Base-by-base conservation (phyloP, 1,284 basidiomycete species). In the Acaromyces ingoldii region DNA sequence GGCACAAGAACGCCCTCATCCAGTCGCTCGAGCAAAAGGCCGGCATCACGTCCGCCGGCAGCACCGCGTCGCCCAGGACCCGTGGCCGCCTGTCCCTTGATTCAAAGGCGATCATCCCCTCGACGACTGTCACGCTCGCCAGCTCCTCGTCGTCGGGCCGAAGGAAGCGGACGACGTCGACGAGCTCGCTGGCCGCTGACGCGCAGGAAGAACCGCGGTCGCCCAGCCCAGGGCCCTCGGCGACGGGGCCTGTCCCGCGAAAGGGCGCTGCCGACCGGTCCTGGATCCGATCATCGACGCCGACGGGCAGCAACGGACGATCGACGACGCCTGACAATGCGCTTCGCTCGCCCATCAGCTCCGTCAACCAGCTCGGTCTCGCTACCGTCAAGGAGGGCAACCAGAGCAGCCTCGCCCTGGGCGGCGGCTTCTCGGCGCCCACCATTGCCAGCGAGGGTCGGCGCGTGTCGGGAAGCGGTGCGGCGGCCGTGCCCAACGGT, bases 1-100 rank as follows among this genome's bases (percentile, higher is more conserved):
- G 56, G 21, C 56, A 58, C 28, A 55, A 58, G 53, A 57, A 57
- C 19, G 56, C 53, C 3, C 31, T 57, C 1, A 56, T 58, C 28
- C 30, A 45, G 25, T 26, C 46, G 3, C 36, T 58, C 9, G 54
- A 56, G 30, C 47, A 42, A 26, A 29, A 43, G 36, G 31, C 24
- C 25, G 24, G 9, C 31, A 21, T 26, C 22, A 21, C 19, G 5
- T 17, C 11, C n/a, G 3, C 11, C 33, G 6, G 19, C 15, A 13
- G n/a, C 37, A 48, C n/a, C 19, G 46, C 22, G 11, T 15, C 25
- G 4, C 40, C 17, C 15, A 4, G 40, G 4, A 22, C 15, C 28
- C 15, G 33, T 3, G 38, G 25, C 28, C 28, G 22, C n/a, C 17
- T 34, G 38, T 30, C 33, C 21, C n/a, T 11, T 6, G 15, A 45